These are phyloP conservation scores for Metschnikowia borealis DNA, from an alignment of 805 yeast genomes.

Conservation along the genomic window DNA sequence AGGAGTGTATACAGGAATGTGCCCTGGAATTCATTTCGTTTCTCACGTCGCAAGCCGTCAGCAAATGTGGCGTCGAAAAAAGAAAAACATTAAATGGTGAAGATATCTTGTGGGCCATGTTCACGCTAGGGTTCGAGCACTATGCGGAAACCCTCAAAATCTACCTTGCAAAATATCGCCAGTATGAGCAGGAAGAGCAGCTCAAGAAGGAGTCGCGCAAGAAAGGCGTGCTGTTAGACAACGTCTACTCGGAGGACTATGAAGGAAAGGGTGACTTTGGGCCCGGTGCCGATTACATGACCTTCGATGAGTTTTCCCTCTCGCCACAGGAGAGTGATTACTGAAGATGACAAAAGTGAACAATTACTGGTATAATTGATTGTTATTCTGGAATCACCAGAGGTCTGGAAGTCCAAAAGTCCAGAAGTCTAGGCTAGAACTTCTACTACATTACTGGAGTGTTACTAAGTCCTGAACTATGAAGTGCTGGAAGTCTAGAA, in stretches of 20 bases:
- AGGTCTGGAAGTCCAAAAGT: no score
- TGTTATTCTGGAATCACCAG: neutral
- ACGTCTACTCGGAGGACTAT: slow-evolving; percentile 3
- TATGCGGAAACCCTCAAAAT: slow-evolving; percentile 67
- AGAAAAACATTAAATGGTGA: slow-evolving; percentile 70
- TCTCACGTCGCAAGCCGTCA: slow-evolving; percentile 63
- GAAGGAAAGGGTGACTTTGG: slow-evolving; percentile 5
- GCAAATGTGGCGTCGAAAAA: slow-evolving; percentile 59
- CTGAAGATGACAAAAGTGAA: neutral
- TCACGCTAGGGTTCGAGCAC: slow-evolving; percentile 63
- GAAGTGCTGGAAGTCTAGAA: no score
- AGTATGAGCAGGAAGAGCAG: slow-evolving; percentile 22
- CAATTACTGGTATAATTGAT: neutral
- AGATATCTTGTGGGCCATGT: slow-evolving; percentile 61
- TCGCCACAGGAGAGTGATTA: neutral
- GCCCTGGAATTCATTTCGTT: slow-evolving; percentile 65
- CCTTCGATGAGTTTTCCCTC: slow-evolving; percentile 8
- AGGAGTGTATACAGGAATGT: slow-evolving; percentile 72
- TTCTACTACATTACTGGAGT: no score
- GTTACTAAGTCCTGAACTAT: no score
- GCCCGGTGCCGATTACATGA: slow-evolving; percentile 6
- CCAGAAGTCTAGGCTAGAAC: no score
- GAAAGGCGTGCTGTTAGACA: neutral
- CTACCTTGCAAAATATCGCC: slow-evolving; percentile 63
- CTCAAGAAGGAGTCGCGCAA: slow-evolving; percentile 8